Percentiles rank a stretch among this genome's conserved stretches.
Conservation (phyloP, 305 asterid species). For the Fraxinus ornus region DNA sequence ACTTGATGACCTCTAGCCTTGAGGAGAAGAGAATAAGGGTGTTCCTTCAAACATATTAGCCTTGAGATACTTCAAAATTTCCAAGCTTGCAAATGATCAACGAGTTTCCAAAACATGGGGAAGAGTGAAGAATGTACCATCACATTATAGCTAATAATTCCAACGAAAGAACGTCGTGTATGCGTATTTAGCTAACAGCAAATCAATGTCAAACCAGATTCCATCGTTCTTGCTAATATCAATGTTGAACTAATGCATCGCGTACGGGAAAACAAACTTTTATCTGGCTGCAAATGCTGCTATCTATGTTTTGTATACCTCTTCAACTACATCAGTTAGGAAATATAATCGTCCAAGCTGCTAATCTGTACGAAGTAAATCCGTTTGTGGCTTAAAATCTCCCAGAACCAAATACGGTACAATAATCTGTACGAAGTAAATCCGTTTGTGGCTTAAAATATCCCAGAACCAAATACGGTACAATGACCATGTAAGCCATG, state of each 20-base stretch:
- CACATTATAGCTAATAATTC: not conserved
- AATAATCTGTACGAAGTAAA: conserved; percentile 50
- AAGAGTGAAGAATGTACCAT: not conserved
- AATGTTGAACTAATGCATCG: not conserved
- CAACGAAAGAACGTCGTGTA: not conserved
- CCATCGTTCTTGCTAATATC: not conserved
- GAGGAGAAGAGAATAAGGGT: not conserved
- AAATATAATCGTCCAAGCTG: conserved; percentile 8
- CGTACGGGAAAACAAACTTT: not conserved
- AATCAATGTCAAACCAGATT: not conserved
- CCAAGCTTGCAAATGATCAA: not conserved
- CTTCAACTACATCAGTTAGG: conserved; percentile 25
- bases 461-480: conserved; percentile 51
- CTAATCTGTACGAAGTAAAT: conserved; percentile 52
- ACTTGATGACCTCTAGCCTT: not conserved
- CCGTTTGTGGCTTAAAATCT: conserved; percentile 43
- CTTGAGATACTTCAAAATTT: not conserved
- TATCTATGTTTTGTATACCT: conserved; percentile 17
- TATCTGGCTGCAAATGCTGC: not conserved
- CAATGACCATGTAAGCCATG: conserved; percentile 60
- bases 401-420: conserved; percentile 51
- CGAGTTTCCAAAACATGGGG: not conserved
- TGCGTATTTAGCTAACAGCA: not conserved
- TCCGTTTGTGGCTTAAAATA: conserved; percentile 46
- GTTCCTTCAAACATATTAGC: not conserved